Base-by-base conservation (phyloP, 2,329 filamentous ascomycete species). In the Fusarium sp. region DNA sequence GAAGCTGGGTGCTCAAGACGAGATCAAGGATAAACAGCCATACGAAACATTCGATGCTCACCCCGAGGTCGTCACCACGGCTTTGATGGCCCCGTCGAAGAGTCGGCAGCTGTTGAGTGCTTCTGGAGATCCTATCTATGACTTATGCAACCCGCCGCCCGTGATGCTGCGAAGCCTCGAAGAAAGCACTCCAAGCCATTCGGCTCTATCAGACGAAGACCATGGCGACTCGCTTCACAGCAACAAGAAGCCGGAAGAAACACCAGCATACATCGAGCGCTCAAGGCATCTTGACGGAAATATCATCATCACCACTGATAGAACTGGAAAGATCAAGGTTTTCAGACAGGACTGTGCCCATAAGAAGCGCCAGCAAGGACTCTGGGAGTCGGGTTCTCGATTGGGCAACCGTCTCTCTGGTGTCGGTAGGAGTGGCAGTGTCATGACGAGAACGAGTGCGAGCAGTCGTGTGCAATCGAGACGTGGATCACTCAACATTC, bases 261-360 rank as follows among this genome's bases (percentile, higher is more conserved):
- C 91, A 2, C 93, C 95, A 0, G 90, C 92, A 1, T 98, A 97
- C 78, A 83, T 95, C 41, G 88, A 94, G 17, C 91, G 95, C 22
- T 92, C 91, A 12, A 88, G 88, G 22, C 96, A 99, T 80, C 84
- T 86, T 20, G 91, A 92, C 69, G 96, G 96, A 33, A 94, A 98
- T 77, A 98, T 99, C 71, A 92, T 99, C 63, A 90, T 98, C 56
- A 97, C 96, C 0, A 94, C 95, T 4, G 96, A 98, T 80, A 94
- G 94, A 77, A 91, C 90, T 1, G 96, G 96, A 41, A 90, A 91
- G 33, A 96, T 99, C 83, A 98, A 98, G 80, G 93, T 98, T 2
- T 98, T 98, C 80, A 90, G 96, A 26, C 96, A 98, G 82, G 96
- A 99, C 80, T 98, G 96, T 80, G 96, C 96, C 1, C 94, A 89